Percentiles rank a stretch among this genome's conserved stretches.
Evolutionary conservation across 495 filamentous ascomycete species (phyloP).

Genomic region (Choiromyces venosus): DNA sequence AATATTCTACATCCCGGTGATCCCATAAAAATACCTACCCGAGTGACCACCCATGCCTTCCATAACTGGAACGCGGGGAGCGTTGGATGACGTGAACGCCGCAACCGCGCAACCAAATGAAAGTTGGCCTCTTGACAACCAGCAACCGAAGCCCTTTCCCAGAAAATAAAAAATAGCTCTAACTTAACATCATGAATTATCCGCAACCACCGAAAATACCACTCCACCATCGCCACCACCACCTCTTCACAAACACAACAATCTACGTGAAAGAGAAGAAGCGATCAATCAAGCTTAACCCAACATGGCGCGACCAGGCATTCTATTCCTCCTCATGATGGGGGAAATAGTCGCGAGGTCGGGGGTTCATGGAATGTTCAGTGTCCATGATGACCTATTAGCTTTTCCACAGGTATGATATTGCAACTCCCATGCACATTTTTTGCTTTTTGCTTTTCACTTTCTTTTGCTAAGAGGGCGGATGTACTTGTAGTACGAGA

Average conservation of each 20-base stretch:
- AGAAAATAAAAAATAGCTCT: neutral
- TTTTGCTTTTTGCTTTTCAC: constrained; percentile 23
- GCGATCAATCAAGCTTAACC: neutral
- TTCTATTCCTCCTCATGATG: neutral
- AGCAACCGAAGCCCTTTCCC: neutral
- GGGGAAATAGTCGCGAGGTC: neutral
- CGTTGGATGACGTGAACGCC: neutral
- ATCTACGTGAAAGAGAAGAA: neutral
- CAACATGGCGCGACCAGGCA: neutral
- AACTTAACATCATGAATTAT: constrained; percentile 2
- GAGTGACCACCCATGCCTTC: neutral
- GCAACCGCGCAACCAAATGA: neutral
- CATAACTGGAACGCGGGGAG: neutral
- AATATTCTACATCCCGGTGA: too few relatives aligned
- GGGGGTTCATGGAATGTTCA: constrained; percentile 51
- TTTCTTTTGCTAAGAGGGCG: neutral
- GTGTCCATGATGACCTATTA: constrained; percentile 82
- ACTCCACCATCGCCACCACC: neutral
- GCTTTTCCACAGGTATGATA: constrained; percentile 78
- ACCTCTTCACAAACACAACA: neutral
- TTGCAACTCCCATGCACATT: neutral
- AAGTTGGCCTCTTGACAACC: constrained; percentile 1
- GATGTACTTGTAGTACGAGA: constrained; percentile 63
- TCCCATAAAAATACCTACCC: neutral
- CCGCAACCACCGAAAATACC: neutral